Evolutionary conservation across 2,329 filamentous ascomycete genomes (phyloP).

Genomic region (Neofusicoccum parvum): DNA sequence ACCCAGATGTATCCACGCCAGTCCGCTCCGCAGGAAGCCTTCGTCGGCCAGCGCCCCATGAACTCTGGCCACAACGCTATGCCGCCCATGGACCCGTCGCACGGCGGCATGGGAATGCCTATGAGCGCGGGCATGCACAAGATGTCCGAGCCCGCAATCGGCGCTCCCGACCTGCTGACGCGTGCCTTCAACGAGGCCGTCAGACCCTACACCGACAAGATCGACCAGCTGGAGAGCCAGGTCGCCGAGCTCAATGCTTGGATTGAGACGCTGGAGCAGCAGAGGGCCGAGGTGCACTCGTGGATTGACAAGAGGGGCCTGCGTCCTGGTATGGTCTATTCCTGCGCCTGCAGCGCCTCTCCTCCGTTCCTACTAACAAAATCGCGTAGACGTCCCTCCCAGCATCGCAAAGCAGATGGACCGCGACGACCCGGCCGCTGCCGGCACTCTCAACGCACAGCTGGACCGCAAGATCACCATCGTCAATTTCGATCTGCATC

Average conservation of each 20-base stretch:
- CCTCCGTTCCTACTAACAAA: conserved; percentile 23
- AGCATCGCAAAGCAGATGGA: conserved; percentile 58
- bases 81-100: conserved; percentile 30
- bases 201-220: conserved; percentile 55
- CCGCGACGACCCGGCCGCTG: conserved; percentile 50
- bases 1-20: conserved; percentile 49
- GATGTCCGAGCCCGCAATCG: conserved; percentile 42
- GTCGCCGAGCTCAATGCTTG: conserved; percentile 53
- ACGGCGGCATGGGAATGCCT: conserved; percentile 24
- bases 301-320: conserved; percentile 60
- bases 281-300: conserved; percentile 54
- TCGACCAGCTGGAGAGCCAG: conserved; percentile 54
- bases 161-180: conserved; percentile 50
- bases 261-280: conserved; percentile 54
- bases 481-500: conserved; percentile 59
- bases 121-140: conserved; percentile 21
- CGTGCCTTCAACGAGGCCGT: conserved; percentile 58
- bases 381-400: conserved; percentile 50
- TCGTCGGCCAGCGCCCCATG: conserved; percentile 25
- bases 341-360: background rate
- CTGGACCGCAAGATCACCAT: conserved; percentile 61
- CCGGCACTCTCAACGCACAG: conserved; percentile 56
- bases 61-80: conserved; percentile 24
- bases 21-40: conserved; percentile 44
- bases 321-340: conserved; percentile 48